A percentile compares a stretch with the other conserved stretches of the same genome.
Conservation (phyloP, 208 protist genomes). For the Trypanosoma mega region DNA sequence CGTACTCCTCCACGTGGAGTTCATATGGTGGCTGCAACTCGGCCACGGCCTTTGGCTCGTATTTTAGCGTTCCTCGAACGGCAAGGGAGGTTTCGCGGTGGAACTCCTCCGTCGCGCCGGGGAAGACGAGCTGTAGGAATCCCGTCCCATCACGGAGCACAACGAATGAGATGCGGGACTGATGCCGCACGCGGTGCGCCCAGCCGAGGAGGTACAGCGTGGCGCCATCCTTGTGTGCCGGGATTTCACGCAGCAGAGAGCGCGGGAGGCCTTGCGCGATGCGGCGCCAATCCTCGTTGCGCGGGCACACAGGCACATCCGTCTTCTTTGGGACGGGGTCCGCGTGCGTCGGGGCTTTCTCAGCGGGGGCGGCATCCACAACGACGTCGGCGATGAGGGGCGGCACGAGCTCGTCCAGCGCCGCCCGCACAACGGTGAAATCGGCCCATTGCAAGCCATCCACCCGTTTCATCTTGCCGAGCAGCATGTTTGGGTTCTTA, state of each 20-base stretch:
- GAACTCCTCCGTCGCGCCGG: slow-evolving; percentile 70
- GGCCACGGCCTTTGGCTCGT: slow-evolving; percentile 80
- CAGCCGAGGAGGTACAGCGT: slow-evolving; percentile 93
- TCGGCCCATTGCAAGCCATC: slow-evolving; percentile 78
- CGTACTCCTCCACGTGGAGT: slow-evolving; percentile 87
- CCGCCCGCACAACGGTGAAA: slow-evolving; percentile 54
- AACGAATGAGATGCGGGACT: slow-evolving; percentile 96
- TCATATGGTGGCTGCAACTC: slow-evolving; percentile 82
- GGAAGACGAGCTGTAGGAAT: slow-evolving; percentile 95
- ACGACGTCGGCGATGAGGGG: slow-evolving; percentile 52
- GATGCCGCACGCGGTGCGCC: slow-evolving; percentile 94
- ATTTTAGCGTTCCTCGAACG: slow-evolving; percentile 67
- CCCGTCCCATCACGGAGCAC: slow-evolving; percentile 96
- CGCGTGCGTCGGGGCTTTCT: slow-evolving; percentile 14
- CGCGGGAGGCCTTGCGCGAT: slow-evolving; percentile 46
- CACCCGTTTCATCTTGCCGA: slow-evolving; percentile 79
- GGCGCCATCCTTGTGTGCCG: slow-evolving; percentile 39
- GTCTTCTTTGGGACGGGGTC: slow-evolving; percentile 3
- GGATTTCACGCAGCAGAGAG: slow-evolving; percentile 52
- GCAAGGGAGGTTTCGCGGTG: slow-evolving; percentile 86
- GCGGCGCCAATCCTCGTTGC: slow-evolving; percentile 45
- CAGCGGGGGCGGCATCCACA: slow-evolving; percentile 19
- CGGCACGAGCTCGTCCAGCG: slow-evolving; percentile 67
- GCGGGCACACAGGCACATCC: slow-evolving; percentile 34
- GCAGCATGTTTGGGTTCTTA: slow-evolving; percentile 83